Base-by-base conservation (phyloP, 441 rosid species). In the Iberis amara region DNA sequence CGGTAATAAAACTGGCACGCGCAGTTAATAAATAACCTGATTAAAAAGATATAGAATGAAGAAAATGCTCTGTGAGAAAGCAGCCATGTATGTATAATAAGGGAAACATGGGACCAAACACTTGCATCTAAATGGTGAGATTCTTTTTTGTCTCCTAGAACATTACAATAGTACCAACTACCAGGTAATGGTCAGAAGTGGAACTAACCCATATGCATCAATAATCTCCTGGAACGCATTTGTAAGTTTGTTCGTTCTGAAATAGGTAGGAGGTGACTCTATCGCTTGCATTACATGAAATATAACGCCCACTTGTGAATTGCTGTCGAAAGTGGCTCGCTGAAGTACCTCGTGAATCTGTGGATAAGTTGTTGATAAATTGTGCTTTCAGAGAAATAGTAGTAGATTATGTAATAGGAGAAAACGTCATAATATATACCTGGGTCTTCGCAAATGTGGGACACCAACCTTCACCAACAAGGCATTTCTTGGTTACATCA, bases 391-490 rank as follows among this genome's bases (percentile, higher is more conserved):
- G 50, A 8, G 38, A 30, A 50, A 46, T 21, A 5, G 61, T 49
- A 62, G 27, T 43, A 2, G 4, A 14, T 9, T 27, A 28, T 24
- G 33, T 26, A 44, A 44, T 27, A 42, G 49, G 39, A 27, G 13
- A 6, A 4, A 31, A 35, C 35, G 55, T 21, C 27, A 24, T 37
- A 32, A 53, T n/a, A 55, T 42, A 61, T 78, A 89, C 99, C 95
- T 89, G 82, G 57, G 79, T 52, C 79, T 79, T 89, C 28, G 99
- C 97, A 75, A 85, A 94, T 61, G 80, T 59, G 45, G 97, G 96
- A 55, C 98, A 88, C 94, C 98, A 91, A 33, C 98, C 95, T 77
- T 91, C 98, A 43, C 98, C 96, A 55, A 91, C 91, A 54, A 91
- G 95, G 69, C 95, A 91, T 71, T 91, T 91, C 68, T 91, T 91